Evolutionary conservation across 768 basidiomycete genomes (phyloP).

Genomic region (Pleurotus eryngii): DNA sequence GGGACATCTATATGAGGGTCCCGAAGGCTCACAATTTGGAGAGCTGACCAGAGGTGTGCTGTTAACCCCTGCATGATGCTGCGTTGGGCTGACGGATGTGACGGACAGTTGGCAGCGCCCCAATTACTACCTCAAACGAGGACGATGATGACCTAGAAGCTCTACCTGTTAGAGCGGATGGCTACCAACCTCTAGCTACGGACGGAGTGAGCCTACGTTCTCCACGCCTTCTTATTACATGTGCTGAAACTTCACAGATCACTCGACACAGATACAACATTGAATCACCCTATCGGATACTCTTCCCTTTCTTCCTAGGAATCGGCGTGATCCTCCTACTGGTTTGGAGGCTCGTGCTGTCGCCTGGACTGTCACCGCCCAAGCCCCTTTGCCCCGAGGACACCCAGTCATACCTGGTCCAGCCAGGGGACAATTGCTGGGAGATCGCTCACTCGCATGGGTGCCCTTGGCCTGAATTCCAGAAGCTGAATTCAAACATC

Average conservation of each 20-base stretch:
- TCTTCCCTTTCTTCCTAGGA: slow-evolving; percentile 73
- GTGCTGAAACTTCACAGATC: slow-evolving; percentile 1
- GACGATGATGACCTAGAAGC: slow-evolving; percentile 51
- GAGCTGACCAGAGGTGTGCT: slow-evolving; percentile 44
- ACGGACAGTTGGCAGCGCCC: background rate
- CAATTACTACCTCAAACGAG: slow-evolving; percentile 14
- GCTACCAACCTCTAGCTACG: slow-evolving; percentile 50
- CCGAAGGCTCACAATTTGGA: slow-evolving; percentile 62
- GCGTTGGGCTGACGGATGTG: background rate
- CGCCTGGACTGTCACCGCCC: slow-evolving; percentile 35
- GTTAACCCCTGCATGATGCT: slow-evolving; percentile 7
- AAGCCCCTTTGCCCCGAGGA: slow-evolving; percentile 31
- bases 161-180: slow-evolving; percentile 47
- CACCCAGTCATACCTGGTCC: slow-evolving; percentile 43
- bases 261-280: slow-evolving; percentile 18
- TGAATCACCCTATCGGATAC: slow-evolving; percentile 48
- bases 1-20: slow-evolving; percentile 55
- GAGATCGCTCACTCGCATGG: slow-evolving; percentile 48
- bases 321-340: slow-evolving; percentile 61
- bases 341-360: slow-evolving; percentile 56
- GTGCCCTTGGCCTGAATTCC: slow-evolving; percentile 48
- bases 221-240: background rate
- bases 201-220: slow-evolving; percentile 40
- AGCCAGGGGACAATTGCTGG: slow-evolving; percentile 67
- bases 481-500: slow-evolving; percentile 48